These are phyloP conservation scores for Boletus smithii DNA, from an alignment of 1,284 basidiomycete species.

Conservation along the genomic window DNA sequence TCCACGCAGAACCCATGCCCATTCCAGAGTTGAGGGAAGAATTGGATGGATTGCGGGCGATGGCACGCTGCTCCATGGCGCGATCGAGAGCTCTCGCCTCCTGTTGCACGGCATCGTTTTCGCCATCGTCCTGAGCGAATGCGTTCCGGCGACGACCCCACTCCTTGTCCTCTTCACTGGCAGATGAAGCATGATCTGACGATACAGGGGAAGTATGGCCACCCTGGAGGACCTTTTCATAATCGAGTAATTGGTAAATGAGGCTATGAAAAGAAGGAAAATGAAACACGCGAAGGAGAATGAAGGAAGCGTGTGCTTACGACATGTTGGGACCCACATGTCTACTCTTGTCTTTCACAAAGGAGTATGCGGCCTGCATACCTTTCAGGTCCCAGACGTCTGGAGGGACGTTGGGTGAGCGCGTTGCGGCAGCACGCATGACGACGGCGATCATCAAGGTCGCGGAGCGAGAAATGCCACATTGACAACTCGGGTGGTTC, in stretches of 20 bases:
- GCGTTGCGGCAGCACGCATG: constrained; percentile 86
- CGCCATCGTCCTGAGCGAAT: constrained; percentile 49
- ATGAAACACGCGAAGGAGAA: constrained; percentile 21
- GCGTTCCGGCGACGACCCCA: constrained; percentile 70
- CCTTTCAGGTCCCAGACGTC: constrained; percentile 78
- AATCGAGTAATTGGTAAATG: constrained; percentile 95
- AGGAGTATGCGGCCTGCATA: constrained; percentile 93
- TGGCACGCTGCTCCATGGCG: constrained; percentile 76
- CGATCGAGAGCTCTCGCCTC: constrained; percentile 76
- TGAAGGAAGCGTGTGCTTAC: constrained; percentile 51
- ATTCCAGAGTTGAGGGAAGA: constrained; percentile 62
- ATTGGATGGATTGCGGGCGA: constrained; percentile 67
- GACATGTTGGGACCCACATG: constrained; percentile 95
- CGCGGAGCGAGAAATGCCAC: constrained; percentile 92
- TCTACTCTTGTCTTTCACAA: constrained; percentile 84
- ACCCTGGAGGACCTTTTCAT: constrained; percentile 75
- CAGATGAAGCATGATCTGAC: constrained; percentile 51
- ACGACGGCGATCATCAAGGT: constrained; percentile 92
- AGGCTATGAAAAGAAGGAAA: constrained; percentile 51
- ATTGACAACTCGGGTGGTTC: constrained; percentile 77
- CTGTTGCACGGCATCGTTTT: constrained; percentile 58
- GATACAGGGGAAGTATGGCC: constrained; percentile 46
- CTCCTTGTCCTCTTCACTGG: constrained; percentile 73
- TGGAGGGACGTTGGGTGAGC: constrained; percentile 61
- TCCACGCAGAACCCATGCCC: constrained; percentile 66